A percentile compares a stretch with the other conserved stretches of the same genome.
Conservation (phyloP, 2,329 filamentous ascomycete species). For the Neoarthrinium moseri region DNA sequence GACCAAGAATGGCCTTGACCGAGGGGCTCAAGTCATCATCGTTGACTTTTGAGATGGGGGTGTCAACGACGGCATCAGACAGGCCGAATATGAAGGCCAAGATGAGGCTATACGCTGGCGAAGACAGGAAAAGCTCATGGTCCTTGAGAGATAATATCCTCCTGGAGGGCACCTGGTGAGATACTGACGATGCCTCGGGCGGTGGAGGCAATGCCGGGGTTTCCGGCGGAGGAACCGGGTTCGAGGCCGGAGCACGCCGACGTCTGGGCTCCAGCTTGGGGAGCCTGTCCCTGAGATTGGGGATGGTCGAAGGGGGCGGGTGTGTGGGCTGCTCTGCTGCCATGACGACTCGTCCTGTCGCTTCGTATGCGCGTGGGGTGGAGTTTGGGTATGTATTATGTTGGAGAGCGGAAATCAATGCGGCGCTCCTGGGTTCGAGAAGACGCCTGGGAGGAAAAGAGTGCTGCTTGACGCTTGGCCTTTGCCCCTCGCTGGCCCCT, state of each 20-base stretch:
- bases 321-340: conserved; percentile 17
- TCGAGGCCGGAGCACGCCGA: conserved; percentile 49
- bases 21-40: conserved; percentile 55
- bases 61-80: conserved; percentile 75
- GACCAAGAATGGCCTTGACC: conserved; percentile 62
- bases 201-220: conserved; percentile 73
- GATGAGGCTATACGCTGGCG: conserved; percentile 73
- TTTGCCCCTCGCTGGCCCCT: too few relatives aligned
- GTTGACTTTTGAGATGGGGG: conserved; percentile 61
- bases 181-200: conserved; percentile 57
- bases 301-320: conserved; percentile 28
- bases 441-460: too few relatives aligned
- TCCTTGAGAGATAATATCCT: conserved; percentile 81
- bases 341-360: conserved; percentile 13
- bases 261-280: conserved; percentile 68
- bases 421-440: too few relatives aligned
- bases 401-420: too few relatives aligned
- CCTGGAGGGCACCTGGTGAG: conserved; percentile 67
- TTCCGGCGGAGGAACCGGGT: conserved; percentile 64
- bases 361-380: background rate
- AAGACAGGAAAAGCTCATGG: conserved; percentile 77
- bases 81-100: conserved; percentile 84
- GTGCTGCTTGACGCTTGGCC: too few relatives aligned
- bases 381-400: background rate
- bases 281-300: conserved; percentile 55